These are phyloP conservation scores for Funneliformis geosporum DNA, from an alignment of 192 early-diverging fungal genomes.

Conservation along the genomic window DNA sequence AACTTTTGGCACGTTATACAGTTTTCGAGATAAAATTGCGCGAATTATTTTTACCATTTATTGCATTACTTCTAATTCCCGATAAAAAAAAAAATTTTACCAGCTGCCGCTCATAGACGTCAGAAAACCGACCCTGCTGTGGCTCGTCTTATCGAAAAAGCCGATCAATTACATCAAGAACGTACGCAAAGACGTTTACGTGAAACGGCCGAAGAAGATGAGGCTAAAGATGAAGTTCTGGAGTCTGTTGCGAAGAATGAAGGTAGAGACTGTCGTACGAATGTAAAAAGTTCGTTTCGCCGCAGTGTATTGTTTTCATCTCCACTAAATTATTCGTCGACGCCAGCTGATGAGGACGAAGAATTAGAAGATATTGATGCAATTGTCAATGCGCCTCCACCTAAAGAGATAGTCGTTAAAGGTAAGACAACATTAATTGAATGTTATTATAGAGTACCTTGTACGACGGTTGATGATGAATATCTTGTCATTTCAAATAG, in stretches of 20 bases:
- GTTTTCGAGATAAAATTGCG: background rate
- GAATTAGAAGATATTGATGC: conserved; percentile 29
- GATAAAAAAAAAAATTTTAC: background rate
- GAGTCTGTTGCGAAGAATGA: background rate
- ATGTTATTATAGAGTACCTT: background rate
- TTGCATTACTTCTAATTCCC: background rate
- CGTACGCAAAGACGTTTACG: conserved; percentile 24
- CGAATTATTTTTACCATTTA: too few species aligned
- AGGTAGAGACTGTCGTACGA: background rate
- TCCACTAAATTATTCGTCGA: conserved; percentile 5
- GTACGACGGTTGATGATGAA: background rate
- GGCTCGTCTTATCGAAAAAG: conserved; percentile 31
- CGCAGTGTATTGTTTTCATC: conserved; percentile 12
- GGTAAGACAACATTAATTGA: conserved; percentile 5
- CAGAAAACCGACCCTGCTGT: conserved; percentile 33
- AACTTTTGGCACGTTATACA: background rate
- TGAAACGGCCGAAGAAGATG: background rate
- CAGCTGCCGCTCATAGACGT: conserved; percentile 33
- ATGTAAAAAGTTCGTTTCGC: conserved; percentile 10
- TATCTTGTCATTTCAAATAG: background rate
- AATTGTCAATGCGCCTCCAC: conserved; percentile 23
- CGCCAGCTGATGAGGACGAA: conserved; percentile 2
- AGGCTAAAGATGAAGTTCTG: background rate
- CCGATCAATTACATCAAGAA: conserved; percentile 34
- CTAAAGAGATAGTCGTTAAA: conserved; percentile 32